Evolutionary conservation across 1,284 basidiomycete genomes (phyloP), one percentile per base, ranked within the genome.

Genomic region (Pyrrhoderma lamaoense): DNA sequence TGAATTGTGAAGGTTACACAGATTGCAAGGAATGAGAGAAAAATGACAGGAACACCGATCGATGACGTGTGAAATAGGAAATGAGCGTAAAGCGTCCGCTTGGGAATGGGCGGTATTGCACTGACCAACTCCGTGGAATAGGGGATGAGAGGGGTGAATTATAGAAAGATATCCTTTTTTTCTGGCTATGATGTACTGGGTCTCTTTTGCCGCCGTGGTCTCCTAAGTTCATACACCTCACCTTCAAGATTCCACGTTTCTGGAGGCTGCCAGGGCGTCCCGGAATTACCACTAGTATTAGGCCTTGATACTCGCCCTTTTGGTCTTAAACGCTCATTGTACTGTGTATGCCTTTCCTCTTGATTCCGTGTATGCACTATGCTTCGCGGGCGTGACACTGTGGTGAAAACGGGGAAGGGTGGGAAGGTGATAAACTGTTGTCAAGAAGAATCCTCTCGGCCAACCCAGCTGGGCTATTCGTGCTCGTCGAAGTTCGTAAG

Each of bases 231-330:
- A 18, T 16, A 8, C 22, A 38, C 18, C n/a, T 48, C 47, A 31
- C 31, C 34, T 31, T 53, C 52, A 13, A 53, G 27, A 35, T 37
- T 44, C 52, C 52, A 53, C 9, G 46, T 18, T 13, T 14, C 19
- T 3, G 52, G 52, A 23, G 52, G 52, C 16, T 42, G 52, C 52
- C 52, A 53, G 35, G 21, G 42, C 14, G 39, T 34, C 8, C 37
- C 14, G 4, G n/a, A 31, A 11, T 3, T 14, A 25, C 31, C 19
- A 23, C 8, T 18, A 18, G n/a, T 21, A 40, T n/a, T 21, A 7
- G n/a, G 38, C n/a, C 45, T 27, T 27, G 25, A 34, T 35, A 22
- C 45, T 13, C 27, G 27, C 11, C 27, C 27, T 11, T 31, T 31
- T 11, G 27, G 27, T 31, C 11, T 5, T 31, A 31, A 5, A 31